Conservation (phyloP, 1,139 yeast genomes). For the Chernovozyma sophiae-reginae region DNA sequence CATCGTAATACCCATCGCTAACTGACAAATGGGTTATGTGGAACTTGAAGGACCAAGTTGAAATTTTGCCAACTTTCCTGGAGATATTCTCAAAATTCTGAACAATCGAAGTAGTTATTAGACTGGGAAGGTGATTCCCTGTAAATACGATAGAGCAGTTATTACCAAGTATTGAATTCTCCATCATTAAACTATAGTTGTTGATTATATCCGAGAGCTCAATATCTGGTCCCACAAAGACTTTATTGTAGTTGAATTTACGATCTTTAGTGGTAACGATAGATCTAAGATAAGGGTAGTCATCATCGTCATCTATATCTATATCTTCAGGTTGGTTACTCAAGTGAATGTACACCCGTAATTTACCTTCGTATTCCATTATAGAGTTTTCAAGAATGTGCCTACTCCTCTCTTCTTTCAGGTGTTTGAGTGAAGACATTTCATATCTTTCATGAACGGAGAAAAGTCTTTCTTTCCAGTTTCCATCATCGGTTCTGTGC, state of each 20-base stretch:
- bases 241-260: constrained; percentile 18
- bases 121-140: background rate
- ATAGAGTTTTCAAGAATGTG: constrained; percentile 51
- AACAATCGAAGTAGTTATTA: background rate
- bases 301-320: background rate
- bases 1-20: background rate
- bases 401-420: constrained; percentile 24
- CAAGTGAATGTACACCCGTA: constrained; percentile 24
- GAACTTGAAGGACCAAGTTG: background rate
- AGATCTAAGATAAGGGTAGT: background rate
- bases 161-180: background rate
- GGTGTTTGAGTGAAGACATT: constrained; percentile 4
- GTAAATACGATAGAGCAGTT: constrained; percentile 3
- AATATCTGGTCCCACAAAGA: constrained; percentile 7
- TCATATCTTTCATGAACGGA: constrained; percentile 5
- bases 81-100: background rate
- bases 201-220: background rate
- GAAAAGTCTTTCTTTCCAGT: background rate
- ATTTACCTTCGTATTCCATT: constrained; percentile 39
- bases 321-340: background rate
- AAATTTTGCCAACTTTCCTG: background rate
- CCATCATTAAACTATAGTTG: background rate
- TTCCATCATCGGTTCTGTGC: background rate
- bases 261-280: background rate
- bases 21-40: background rate